Base-by-base conservation (phyloP, 2,329 filamentous ascomycete species). In the Lasiodiplodia sp. region DNA sequence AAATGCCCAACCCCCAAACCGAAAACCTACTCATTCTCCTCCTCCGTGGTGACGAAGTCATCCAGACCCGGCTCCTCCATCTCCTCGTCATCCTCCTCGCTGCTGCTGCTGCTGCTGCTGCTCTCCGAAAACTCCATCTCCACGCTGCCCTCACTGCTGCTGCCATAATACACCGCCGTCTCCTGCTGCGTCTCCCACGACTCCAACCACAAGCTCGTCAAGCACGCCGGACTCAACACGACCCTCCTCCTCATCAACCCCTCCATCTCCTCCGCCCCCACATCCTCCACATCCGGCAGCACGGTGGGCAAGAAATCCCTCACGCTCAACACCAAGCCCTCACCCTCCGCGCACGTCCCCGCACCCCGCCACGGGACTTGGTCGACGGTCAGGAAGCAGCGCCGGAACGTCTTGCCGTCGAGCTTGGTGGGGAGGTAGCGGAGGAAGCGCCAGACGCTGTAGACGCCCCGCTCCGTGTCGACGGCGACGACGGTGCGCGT, bases 391-490 rank as follows among this genome's bases (percentile, higher is more conserved):
- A 23, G 18, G 31, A 52, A 64, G 60, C 60, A 64, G 28, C 31
- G 28, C 2, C 60, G 18, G n/a, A 18, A 64, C 21, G 52, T 47
- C 14, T 12, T 21, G 2, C 60, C 60, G 1, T 64, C 60, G n/a
- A 64, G 28, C 16, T 11, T 7, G 6, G 60, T 64, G 12, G 60
- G 60, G 16, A 64, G 31, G 60, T 18, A 64, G 2, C 47, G 18
- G 8, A 64, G 28, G 44, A 25, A 64, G 4, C 60, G 40, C 60
- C 60, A 64, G n/a, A 64, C 60, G 14, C 4, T 10, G 28, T 11
- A 52, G 5, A 49, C 51, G 18, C 60, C 60, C n/a, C 44, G 14
- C 21, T 11, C 10, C 0, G 40, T 28, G 31, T 64, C 28, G 28
- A 64, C 10, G 11, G 44, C 47, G 2, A 64, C 60, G 16, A 64